Base-by-base conservation (phyloP, 2,329 filamentous ascomycete species). In the Claviceps humidiphila region DNA sequence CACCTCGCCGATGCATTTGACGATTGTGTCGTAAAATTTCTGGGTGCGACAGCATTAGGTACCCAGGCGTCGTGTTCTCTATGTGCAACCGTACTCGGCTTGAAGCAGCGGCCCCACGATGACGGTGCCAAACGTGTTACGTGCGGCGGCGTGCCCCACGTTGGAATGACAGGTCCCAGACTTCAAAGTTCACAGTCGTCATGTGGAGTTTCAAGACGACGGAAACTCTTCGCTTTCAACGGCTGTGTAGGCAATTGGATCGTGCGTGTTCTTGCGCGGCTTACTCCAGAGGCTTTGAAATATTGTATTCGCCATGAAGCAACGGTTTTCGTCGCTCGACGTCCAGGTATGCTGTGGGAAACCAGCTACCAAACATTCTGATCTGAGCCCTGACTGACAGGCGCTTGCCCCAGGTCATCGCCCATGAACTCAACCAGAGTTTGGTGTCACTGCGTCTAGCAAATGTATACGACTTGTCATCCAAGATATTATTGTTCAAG, bases 381-480 rank as follows among this genome's bases (percentile, higher is more conserved):
- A 26, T 26, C 44, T 53, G 2, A 14, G 8, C 17, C 54, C 45
- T 54, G 49, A 57, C 45, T 54, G 49, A 57, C 54, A 45, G 44
- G 37, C 9, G 20, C 30, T 47, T 40, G 14, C 17, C 20, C 38
- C 41, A 95, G 88, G 89, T 95, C 69, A 94, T 97, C 64, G 86
- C 89, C 53, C 88, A 95, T 66, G 93, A 98, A 77, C 85, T 98
- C 56, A 84, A 89, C 54, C 74, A 79, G 57, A 80, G 77, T 58
- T 77, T 98, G 51, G 80, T 85, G 54, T 81, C 81, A 54, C 76
- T 97, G 56, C 87, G 93, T 57, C 79, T 97, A 49, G 82, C 87
- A 56, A 98, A 98, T 65, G 84, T 96, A 66, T 97, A 98, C 72
- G 93, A 98, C 67, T 81, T 98, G 54, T 95, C 89, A 56, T 89